Percentiles rank a stretch among this genome's conserved stretches.
Conservation (phyloP, 768 basidiomycete species). For the Lentinula raphanica region DNA sequence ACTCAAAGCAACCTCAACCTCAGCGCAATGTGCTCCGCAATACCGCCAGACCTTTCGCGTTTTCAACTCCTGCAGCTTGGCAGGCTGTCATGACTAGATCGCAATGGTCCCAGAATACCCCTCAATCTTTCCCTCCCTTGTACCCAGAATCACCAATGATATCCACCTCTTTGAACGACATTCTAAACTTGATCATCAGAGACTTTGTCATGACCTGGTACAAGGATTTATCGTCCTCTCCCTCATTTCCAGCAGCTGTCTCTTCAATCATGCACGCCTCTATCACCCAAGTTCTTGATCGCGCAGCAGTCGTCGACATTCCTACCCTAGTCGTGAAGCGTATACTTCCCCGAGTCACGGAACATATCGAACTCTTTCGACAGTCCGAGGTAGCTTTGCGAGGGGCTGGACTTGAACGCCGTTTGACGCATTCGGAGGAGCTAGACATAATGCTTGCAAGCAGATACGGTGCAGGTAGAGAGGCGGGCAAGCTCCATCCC, state of each 20-base stretch:
- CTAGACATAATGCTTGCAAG: constrained; percentile 82
- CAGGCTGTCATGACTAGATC: constrained; percentile 83
- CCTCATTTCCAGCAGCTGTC: constrained; percentile 84
- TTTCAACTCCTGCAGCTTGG: constrained; percentile 94
- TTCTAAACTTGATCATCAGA: constrained; percentile 74
- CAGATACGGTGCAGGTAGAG: constrained; percentile 62
- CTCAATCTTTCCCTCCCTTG: constrained; percentile 63
- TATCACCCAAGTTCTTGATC: constrained; percentile 50
- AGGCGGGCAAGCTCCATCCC: constrained; percentile 65
- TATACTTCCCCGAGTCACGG: constrained; percentile 83
- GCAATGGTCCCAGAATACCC: constrained; percentile 78
- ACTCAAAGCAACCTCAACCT: constrained; percentile 31
- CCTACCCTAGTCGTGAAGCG: constrained; percentile 74
- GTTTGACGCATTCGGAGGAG: constrained; percentile 85
- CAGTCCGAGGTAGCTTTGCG: constrained; percentile 84
- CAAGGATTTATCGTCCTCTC: constrained; percentile 74
- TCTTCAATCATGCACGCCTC: constrained; percentile 68
- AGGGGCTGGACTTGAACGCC: constrained; percentile 76
- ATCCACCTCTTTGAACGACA: constrained; percentile 70
- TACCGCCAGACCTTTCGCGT: constrained; percentile 71
- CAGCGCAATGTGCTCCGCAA: constrained; percentile 35
- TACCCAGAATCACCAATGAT: constrained; percentile 59
- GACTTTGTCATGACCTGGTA: constrained; percentile 94
- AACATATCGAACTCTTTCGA: constrained; percentile 86
- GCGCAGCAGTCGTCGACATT: constrained; percentile 59